phyloP scores from a whole-genome alignment of 371 early-diverging fungal genomes.

The Parasitella parasitica region DNA sequence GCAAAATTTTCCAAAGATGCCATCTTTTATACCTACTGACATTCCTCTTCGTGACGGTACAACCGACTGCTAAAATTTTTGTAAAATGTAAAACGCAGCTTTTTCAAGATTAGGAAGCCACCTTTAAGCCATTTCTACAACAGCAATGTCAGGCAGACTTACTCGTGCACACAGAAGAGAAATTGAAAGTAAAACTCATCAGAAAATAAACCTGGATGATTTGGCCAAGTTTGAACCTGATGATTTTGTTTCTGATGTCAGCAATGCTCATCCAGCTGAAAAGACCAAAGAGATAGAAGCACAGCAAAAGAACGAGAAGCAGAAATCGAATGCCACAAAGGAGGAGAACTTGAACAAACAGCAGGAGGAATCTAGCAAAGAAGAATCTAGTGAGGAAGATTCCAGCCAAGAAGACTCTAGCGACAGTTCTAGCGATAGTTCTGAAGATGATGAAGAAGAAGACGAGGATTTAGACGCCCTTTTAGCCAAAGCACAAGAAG shows the following conservation, averaged over 20 bases:
- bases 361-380: not conserved
- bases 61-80: constrained; percentile 9
- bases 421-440: not conserved
- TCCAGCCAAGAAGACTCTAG: constrained; percentile 2
- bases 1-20: not conserved
- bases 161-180: constrained; percentile 22
- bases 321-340: not conserved
- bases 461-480: constrained; percentile 48
- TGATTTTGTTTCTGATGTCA: not conserved
- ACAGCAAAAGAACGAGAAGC: not conserved
- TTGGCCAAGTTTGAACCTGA: not conserved
- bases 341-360: not conserved
- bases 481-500: constrained; percentile 50
- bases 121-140: not conserved
- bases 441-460: constrained; percentile 34
- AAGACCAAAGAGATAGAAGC: not conserved
- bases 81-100: not conserved
- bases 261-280: not conserved
- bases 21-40: not conserved
- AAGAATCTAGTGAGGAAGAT: constrained; percentile 5
- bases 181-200: constrained; percentile 12
- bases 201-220: constrained; percentile 15
- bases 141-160: constrained; percentile 20
- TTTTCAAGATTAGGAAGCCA: not conserved
- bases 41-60: not conserved